Evolutionary conservation across 1,139 yeast genomes (phyloP).

Genomic region (Blastobotrys serpentis): DNA sequence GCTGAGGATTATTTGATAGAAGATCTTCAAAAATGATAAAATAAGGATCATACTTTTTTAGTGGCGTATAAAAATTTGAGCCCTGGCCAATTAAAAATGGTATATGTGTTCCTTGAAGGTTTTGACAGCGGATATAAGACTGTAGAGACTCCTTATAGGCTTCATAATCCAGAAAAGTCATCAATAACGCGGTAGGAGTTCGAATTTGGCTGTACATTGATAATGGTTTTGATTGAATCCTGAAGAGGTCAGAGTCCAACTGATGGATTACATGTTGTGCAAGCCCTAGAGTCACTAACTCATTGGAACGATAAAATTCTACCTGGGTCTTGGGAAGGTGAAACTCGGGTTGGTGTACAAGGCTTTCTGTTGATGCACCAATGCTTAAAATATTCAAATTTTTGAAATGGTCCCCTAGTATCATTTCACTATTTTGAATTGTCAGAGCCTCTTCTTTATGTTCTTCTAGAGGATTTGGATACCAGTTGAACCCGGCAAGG

Average conservation of each 20-base stretch:
- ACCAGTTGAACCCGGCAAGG: constrained; percentile 14
- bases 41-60: neutral
- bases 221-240: neutral
- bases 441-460: neutral
- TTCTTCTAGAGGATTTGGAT: constrained; percentile 5
- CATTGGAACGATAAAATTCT: neutral
- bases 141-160: neutral
- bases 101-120: neutral
- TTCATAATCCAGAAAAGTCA: neutral
- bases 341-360: neutral
- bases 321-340: neutral
- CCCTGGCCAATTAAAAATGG: constrained; percentile 3
- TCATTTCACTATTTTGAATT: neutral
- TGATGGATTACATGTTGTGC: neutral
- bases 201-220: neutral
- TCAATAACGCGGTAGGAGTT: neutral
- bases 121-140: constrained; percentile 4
- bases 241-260: constrained; percentile 1
- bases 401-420: constrained; percentile 6
- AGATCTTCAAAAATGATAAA: constrained; percentile 4
- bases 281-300: neutral
- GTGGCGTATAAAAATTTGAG: constrained; percentile 2
- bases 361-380: constrained; percentile 5
- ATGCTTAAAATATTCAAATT: constrained; percentile 1
- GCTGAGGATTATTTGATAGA: neutral